A percentile compares a stretch with the other conserved stretches of the same genome.
These are phyloP conservation scores for Plasmodium chabaudi DNA, from an alignment of 169 alveolate species.

Conservation along the genomic window DNA sequence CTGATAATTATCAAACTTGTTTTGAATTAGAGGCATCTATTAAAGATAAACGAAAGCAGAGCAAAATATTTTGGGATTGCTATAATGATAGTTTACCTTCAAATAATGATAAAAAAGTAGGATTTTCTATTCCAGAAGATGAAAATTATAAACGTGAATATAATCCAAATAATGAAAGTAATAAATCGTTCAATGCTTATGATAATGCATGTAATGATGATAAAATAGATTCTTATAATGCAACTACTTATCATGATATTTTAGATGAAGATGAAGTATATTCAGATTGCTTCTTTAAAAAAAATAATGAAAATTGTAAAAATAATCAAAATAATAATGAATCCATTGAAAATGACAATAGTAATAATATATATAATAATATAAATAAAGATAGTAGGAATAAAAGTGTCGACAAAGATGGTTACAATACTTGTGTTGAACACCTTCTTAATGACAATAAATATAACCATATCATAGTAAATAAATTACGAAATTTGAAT, in stretches of 20 bases:
- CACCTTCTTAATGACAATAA: conserved; percentile 8
- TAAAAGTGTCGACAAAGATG: conserved; percentile 18
- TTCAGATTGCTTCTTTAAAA: not conserved
- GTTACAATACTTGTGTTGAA: conserved; percentile 38
- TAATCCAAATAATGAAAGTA: conserved; percentile 11
- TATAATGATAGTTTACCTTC: too few relatives aligned
- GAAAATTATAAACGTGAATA: not conserved
- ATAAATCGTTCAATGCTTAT: not conserved
- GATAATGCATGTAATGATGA: not conserved
- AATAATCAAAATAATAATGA: not conserved
- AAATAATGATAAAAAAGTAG: not conserved
- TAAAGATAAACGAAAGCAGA: conserved; percentile 26
- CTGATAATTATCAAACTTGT: conserved; percentile 69
- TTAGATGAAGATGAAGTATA: conserved; percentile 24
- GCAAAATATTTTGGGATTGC: too few relatives aligned
- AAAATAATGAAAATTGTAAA: not conserved
- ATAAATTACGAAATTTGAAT: conserved; percentile 4
- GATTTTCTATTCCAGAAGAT: conserved; percentile 17
- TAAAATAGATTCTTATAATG: not conserved
- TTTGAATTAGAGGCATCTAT: conserved; percentile 55
- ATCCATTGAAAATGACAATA: not conserved
- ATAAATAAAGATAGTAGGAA: conserved; percentile 4
- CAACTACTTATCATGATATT: conserved; percentile 36
- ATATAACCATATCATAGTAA: conserved; percentile 37
- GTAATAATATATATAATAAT: not conserved